phyloP scores from a whole-genome alignment of 805 yeast genomes.

The Candida succiphila region DNA sequence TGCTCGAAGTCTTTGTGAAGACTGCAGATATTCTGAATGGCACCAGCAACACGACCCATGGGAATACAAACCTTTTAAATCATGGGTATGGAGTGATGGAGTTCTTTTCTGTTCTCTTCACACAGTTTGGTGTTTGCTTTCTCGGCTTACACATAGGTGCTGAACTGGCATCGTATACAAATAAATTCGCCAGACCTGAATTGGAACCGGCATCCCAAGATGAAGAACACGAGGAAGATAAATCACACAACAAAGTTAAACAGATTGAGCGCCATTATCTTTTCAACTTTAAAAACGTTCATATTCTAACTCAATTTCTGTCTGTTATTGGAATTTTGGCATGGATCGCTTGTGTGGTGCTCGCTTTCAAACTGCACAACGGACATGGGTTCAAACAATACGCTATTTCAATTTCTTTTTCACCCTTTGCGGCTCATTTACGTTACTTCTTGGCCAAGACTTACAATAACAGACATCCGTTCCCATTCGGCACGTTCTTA shows the following conservation, averaged over 20 bases:
- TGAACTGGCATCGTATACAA: not conserved
- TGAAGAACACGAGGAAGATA: too few species aligned
- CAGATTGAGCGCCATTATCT: too few species aligned
- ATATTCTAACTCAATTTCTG: conserved; percentile 1
- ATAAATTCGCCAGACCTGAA: conserved; percentile 1
- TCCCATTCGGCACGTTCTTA: conserved; percentile 44
- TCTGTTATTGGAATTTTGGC: conserved; percentile 15
- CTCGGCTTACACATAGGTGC: conserved; percentile 51
- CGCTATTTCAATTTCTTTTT: conserved; percentile 58
- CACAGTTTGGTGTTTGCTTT: conserved; percentile 52
- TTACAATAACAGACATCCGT: conserved; percentile 32
- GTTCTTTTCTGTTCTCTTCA: conserved; percentile 50
- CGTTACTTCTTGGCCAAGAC: conserved; percentile 46
- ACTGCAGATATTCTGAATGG: conserved; percentile 30
- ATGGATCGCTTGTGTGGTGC: conserved; percentile 29
- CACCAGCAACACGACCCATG: too few species aligned
- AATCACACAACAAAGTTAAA: too few species aligned
- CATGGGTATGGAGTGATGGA: conserved; percentile 76
- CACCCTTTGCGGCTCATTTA: conserved; percentile 58
- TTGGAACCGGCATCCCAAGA: too few species aligned
- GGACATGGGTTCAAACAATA: conserved; percentile 48
- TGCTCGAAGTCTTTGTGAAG: conserved; percentile 42
- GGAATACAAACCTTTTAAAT: conserved; percentile 33
- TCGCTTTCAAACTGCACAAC: conserved; percentile 25
- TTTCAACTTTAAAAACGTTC: not conserved